phyloP scores from a whole-genome alignment of 2,329 filamentous ascomycete genomes.

The Pochonia chlamydosporia region DNA sequence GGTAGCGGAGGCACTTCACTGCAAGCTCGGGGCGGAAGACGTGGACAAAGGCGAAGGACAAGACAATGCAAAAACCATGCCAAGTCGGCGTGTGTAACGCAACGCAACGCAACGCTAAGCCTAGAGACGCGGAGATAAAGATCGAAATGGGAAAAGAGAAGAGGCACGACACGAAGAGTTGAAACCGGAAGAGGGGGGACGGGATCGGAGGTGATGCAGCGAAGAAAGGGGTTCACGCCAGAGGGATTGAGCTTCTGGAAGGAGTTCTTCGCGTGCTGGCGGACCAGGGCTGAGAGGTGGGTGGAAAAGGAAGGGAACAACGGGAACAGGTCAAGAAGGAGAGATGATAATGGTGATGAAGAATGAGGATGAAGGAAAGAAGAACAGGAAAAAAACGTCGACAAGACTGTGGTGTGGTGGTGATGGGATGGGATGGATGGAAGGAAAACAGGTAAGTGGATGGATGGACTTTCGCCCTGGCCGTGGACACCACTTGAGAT shows the following conservation, averaged over 20 bases:
- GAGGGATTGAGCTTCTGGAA: conserved; percentile 9
- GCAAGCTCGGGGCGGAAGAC: conserved; percentile 1
- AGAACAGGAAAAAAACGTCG: conserved; percentile 14
- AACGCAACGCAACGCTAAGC: conserved; percentile 18
- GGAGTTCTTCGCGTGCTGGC: conserved; percentile 14
- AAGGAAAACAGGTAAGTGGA: conserved; percentile 8
- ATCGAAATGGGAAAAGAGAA: conserved; percentile 15
- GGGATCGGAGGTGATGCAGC: conserved; percentile 17
- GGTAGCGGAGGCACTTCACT: conserved; percentile 18
- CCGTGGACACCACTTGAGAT: background rate
- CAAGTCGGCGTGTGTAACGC: conserved; percentile 17
- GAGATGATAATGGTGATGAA: conserved; percentile 20
- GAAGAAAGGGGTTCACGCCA: conserved; percentile 24
- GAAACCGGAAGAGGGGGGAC: conserved; percentile 5
- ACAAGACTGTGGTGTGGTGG: conserved; percentile 8
- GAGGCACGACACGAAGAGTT: conserved; percentile 11
- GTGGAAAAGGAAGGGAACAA: conserved; percentile 18
- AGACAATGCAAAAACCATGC: conserved; percentile 14
- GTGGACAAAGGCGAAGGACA: conserved; percentile 19
- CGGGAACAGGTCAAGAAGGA: conserved; percentile 15
- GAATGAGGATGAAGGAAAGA: conserved; percentile 21
- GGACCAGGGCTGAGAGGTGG: conserved; percentile 17
- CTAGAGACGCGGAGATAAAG: conserved; percentile 10
- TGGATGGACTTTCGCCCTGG: conserved; percentile 9
- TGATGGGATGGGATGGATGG: conserved; percentile 12